Percentiles rank a stretch among this genome's conserved stretches.
Evolutionary conservation across 1,284 basidiomycete species (phyloP).

Genomic region (Malassezia equina): DNA sequence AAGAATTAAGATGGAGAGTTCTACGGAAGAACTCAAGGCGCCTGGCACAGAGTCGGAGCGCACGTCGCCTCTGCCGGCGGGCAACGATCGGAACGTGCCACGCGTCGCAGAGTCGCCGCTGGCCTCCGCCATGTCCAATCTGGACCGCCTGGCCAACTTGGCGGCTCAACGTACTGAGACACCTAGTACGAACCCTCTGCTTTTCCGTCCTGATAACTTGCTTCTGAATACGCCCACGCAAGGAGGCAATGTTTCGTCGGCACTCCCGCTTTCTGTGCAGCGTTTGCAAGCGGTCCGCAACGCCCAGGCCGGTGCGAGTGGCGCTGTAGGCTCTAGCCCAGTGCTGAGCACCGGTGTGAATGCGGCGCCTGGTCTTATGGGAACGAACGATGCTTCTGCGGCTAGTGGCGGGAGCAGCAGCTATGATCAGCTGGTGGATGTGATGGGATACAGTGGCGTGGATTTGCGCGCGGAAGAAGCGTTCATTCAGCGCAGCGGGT

Average conservation of each 20-base stretch:
- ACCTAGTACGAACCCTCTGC: neutral
- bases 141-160: slow-evolving; percentile 14
- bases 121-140: slow-evolving; percentile 1
- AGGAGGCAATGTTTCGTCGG: neutral
- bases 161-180: slow-evolving; percentile 13
- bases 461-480: slow-evolving; percentile 41
- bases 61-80: neutral
- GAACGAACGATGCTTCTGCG: too few species aligned
- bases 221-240: slow-evolving; percentile 12
- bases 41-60: neutral
- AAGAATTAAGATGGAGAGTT: slow-evolving; percentile 14
- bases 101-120: neutral
- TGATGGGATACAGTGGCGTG: slow-evolving; percentile 39
- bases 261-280: slow-evolving; percentile 15
- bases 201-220: neutral
- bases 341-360: neutral
- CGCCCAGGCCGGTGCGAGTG: neutral
- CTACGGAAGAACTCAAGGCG: neutral
- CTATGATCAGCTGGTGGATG: slow-evolving; percentile 34
- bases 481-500: slow-evolving; percentile 29
- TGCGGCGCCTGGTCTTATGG: neutral
- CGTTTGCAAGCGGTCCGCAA: slow-evolving; percentile 15
- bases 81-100: neutral
- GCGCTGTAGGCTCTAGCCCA: neutral
- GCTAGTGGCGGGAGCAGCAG: neutral